Base-by-base conservation (phyloP, 2,329 filamentous ascomycete species). In the Arthrobotrys sphaeroides region DNA sequence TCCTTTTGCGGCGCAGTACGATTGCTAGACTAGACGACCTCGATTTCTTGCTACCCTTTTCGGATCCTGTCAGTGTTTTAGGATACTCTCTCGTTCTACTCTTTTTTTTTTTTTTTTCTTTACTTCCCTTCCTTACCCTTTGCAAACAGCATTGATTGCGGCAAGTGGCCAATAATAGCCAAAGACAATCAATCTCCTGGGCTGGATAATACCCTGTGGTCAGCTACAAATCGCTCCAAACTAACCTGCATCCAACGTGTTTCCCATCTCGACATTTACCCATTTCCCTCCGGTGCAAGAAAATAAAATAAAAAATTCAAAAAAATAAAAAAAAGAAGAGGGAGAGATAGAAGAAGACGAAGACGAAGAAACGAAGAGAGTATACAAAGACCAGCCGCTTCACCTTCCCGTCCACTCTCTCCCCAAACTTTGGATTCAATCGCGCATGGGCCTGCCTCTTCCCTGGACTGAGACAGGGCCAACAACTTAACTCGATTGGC, bases 361-460 rank as follows among this genome's bases (percentile, higher is more conserved):
- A 26, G 28, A 51, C 1, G 31, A 51, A 51, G 13, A 5, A 53
- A 33, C 18, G 20, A 13, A 66, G 31, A 22, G 24, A 49, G 26
- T 18, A 26, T 18, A 49, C 26, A 55, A 31, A 33, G 31, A 47
- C 49, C 42, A 38, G 28, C 69, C 31, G 40, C 36, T 26, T 51
- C 42, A 60, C 40, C 68, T 38, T 26, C 53, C 31, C n/a, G 42
- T 28, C 72, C 60, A 49, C 66, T 78, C 73, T 78, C 55, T 65
- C 61, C 60, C 76, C 61, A 49, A 40, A 40, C 33, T 61, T 61
- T 67, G 55, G 45, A 61, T 65, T 74, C 61, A 47, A 55, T 68
- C 62, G 70, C 70, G 70, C 70, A 74, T 74, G 70, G 70, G 70
- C 70, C 70, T 74, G 62, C 70, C 62, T 74, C 60, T 74, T 74